phyloP scores from a whole-genome alignment of 2,329 filamentous ascomycete species.

The Scopulariopsis brevicaulis region DNA sequence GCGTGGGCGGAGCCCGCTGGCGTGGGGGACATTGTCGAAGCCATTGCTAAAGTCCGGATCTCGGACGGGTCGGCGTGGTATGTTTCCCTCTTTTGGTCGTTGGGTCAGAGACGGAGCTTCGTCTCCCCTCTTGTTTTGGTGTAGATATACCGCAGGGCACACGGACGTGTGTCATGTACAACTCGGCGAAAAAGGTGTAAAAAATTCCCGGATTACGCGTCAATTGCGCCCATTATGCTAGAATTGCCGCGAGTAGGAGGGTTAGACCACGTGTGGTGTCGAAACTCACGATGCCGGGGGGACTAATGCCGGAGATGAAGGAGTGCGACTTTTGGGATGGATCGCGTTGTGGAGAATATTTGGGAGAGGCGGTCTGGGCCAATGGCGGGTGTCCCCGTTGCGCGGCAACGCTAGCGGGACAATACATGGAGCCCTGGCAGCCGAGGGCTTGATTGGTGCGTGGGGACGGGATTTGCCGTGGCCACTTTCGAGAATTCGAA shows the following conservation, averaged over 20 bases:
- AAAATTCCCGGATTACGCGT: constrained; percentile 5
- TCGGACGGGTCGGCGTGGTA: background rate
- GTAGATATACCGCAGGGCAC: background rate
- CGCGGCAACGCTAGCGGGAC: background rate
- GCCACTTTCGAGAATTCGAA: background rate
- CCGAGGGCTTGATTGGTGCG: background rate
- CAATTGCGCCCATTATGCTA: constrained; percentile 4
- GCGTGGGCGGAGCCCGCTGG: constrained; percentile 36
- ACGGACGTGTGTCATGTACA: background rate
- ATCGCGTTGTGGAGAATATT: constrained; percentile 11
- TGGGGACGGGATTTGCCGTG: background rate
- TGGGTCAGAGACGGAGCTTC: background rate
- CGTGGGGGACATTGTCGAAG: constrained; percentile 39
- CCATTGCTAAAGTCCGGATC: constrained; percentile 21
- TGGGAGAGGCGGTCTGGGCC: constrained; percentile 11
- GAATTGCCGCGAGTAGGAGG: background rate
- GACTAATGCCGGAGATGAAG: background rate
- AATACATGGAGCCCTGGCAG: background rate
- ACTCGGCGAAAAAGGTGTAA: background rate
- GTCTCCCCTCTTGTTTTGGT: background rate
- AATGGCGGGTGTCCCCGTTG: background rate
- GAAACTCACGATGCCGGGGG: background rate
- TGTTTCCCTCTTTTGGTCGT: background rate
- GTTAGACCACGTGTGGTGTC: background rate
- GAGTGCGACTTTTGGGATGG: constrained; percentile 6